phyloP scores from a whole-genome alignment of 805 yeast species.

The Priceomyces carsonii region DNA sequence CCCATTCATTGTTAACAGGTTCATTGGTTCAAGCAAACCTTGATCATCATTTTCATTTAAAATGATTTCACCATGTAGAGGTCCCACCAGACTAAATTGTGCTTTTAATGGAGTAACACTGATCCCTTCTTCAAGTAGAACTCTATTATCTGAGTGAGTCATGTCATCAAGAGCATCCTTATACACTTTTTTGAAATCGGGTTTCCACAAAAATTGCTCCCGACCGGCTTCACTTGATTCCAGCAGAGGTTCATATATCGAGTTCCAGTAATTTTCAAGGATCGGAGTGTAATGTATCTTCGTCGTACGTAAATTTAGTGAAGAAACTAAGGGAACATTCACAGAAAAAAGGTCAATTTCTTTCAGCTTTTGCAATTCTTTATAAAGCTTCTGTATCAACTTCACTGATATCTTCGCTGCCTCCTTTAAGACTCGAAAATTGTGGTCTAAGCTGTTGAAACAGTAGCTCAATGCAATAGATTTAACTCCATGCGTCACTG shows the following conservation, averaged over 20 bases:
- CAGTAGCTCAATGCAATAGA: conserved; percentile 87
- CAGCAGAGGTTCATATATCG: conserved; percentile 48
- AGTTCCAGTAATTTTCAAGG: conserved; percentile 76
- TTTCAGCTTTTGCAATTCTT: conserved; percentile 51
- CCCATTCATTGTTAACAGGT: neutral
- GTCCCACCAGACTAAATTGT: conserved; percentile 56
- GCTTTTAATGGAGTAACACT: conserved; percentile 64
- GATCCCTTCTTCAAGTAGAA: conserved; percentile 61
- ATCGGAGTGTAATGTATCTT: conserved; percentile 76
- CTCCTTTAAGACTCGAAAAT: conserved; percentile 49
- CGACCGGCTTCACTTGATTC: conserved; percentile 24
- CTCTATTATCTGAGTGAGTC: conserved; percentile 67
- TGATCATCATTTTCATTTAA: conserved; percentile 26
- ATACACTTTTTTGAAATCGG: conserved; percentile 73
- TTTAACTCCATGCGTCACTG: conserved; percentile 67
- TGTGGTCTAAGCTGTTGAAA: conserved; percentile 57
- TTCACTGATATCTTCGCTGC: conserved; percentile 72
- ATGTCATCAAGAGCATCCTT: conserved; percentile 42
- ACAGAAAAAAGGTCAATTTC: conserved; percentile 74
- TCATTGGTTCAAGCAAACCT: too few species aligned
- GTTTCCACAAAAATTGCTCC: conserved; percentile 74
- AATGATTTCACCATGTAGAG: conserved; percentile 58
- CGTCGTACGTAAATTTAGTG: conserved; percentile 54
- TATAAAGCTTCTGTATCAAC: conserved; percentile 58
- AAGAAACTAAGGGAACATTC: conserved; percentile 73